A percentile compares a stretch with the other conserved stretches of the same genome.
These are phyloP conservation scores for Fraxinus albicans DNA, from an alignment of 305 asterid genomes.

Conservation along the genomic window DNA sequence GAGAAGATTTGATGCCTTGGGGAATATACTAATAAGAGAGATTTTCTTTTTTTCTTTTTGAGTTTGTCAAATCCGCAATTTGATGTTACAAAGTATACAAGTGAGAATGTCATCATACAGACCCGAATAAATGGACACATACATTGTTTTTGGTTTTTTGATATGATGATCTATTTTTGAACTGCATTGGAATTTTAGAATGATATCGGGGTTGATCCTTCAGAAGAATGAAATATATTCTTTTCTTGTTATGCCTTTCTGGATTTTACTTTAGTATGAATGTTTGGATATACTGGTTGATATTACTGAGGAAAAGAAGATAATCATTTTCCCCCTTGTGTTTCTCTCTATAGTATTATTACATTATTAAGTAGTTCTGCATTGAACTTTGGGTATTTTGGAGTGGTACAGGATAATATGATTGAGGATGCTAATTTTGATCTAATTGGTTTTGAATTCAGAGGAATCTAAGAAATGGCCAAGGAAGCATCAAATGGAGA, in stretches of 20 bases:
- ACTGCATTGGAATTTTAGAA: neutral
- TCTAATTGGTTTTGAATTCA: slow-evolving; percentile 9
- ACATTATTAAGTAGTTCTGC: neutral
- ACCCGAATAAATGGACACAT: neutral
- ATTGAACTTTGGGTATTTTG: neutral
- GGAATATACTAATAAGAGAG: neutral
- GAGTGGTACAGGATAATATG: neutral
- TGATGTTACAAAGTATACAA: neutral
- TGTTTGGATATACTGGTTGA: neutral
- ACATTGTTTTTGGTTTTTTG: neutral
- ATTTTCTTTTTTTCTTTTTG: neutral
- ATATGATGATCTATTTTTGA: neutral
- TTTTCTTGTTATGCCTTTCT: neutral
- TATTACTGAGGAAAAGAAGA: neutral
- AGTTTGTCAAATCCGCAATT: neutral
- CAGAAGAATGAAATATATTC: neutral
- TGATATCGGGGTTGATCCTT: neutral
- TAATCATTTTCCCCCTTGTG: neutral
- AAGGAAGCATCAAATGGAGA: slow-evolving; percentile 39
- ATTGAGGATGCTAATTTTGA: neutral
- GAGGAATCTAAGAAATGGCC: slow-evolving; percentile 31
- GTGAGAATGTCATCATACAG: neutral
- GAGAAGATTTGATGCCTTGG: neutral
- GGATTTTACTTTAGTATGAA: neutral
- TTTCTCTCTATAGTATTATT: neutral